These are phyloP conservation scores for Neofusicoccum laricinum DNA, from an alignment of 2,329 filamentous ascomycete genomes.

Conservation along the genomic window DNA sequence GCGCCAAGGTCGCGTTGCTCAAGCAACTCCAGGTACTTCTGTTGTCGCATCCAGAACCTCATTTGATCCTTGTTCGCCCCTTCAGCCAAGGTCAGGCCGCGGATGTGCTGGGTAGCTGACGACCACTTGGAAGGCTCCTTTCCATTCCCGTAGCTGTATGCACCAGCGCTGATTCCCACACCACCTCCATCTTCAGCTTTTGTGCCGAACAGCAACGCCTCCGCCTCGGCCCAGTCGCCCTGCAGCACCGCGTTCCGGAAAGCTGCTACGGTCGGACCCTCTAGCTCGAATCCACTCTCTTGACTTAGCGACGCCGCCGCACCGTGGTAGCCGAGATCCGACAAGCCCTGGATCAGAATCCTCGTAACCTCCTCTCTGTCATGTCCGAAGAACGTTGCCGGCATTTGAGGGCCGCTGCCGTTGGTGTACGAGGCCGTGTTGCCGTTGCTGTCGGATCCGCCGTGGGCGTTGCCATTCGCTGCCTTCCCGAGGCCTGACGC, in stretches of 20 bases:
- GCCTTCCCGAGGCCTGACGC: constrained; percentile 32
- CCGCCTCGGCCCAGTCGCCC: constrained; percentile 83
- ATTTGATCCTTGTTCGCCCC: constrained; percentile 75
- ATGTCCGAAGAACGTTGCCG: constrained; percentile 71
- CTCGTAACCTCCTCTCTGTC: constrained; percentile 90
- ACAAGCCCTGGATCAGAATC: constrained; percentile 85
- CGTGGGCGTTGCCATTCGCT: constrained; percentile 40
- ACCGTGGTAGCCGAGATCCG: constrained; percentile 79
- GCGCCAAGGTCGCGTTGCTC: constrained; percentile 70
- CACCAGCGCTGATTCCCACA: constrained; percentile 31
- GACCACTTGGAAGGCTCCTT: constrained; percentile 30
- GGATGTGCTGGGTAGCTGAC: constrained; percentile 32
- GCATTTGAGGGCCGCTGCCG: constrained; percentile 32
- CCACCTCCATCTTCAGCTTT: constrained; percentile 46
- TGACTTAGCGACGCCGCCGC: constrained; percentile 72
- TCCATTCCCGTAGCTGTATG: constrained; percentile 27
- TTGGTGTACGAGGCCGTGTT: constrained; percentile 37
- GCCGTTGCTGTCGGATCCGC: constrained; percentile 42
- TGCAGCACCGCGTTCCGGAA: constrained; percentile 78
- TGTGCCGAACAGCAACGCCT: constrained; percentile 67
- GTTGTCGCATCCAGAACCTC: constrained; percentile 84
- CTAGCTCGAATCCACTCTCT: constrained; percentile 84
- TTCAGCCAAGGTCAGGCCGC: constrained; percentile 69
- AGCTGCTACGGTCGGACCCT: constrained; percentile 79
- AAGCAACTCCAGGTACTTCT: constrained; percentile 90